phyloP scores from a whole-genome alignment of 106 monocot species.

The Dactylorhiza incarnata region DNA sequence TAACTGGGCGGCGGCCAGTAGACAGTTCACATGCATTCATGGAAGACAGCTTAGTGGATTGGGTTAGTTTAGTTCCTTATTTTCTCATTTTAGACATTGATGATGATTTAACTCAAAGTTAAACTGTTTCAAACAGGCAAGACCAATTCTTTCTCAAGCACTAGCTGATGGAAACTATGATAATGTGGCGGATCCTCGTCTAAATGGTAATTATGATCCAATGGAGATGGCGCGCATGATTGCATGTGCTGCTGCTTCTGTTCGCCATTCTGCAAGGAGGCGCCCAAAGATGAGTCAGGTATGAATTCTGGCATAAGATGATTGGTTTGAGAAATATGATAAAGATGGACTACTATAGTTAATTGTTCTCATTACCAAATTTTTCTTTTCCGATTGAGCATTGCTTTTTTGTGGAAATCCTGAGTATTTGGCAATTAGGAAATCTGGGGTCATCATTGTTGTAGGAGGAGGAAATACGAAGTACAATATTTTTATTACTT shows the following conservation, averaged over 20 bases:
- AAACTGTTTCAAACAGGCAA: slow-evolving; percentile 24
- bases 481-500: no score
- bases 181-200: slow-evolving; percentile 53
- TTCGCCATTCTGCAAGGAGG: slow-evolving; percentile 80
- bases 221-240: slow-evolving; percentile 79
- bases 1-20: slow-evolving; percentile 59
- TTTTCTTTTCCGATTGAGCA: no score
- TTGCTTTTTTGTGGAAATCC: no score
- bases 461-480: no score
- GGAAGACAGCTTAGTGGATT: slow-evolving; percentile 83
- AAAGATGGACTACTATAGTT: background rate
- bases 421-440: no score
- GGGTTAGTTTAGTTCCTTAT: slow-evolving; percentile 34
- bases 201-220: slow-evolving; percentile 46
- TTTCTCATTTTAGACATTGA: background rate
- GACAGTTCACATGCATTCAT: slow-evolving; percentile 43
- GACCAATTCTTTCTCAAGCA: slow-evolving; percentile 48
- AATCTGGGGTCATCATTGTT: no score
- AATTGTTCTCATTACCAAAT: background rate
- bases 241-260: slow-evolving; percentile 62
- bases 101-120: background rate
- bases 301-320: background rate
- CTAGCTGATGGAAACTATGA: slow-evolving; percentile 68
- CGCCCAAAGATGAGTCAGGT: slow-evolving; percentile 99
- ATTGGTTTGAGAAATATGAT: background rate